Evolutionary conservation across 257 asterid genomes (phyloP), one percentile per base, ranked within the genome.

Genomic region (Fraxinus cuspidata): DNA sequence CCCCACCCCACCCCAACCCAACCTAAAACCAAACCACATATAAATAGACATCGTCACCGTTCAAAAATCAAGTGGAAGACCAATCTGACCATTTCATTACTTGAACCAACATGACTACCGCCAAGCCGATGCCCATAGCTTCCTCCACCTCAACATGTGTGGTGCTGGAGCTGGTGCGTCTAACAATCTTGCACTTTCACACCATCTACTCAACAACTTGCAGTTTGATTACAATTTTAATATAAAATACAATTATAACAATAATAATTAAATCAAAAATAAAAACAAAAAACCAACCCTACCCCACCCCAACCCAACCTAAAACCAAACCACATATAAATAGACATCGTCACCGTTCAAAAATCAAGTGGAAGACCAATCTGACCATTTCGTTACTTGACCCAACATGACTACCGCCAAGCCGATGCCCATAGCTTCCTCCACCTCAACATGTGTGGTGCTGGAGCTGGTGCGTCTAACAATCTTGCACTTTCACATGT

Each of bases 1-100:
- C 31, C 31, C 31, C 31, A 29, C 31, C 31, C 1, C 2, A 29
- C 0, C 31, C 31, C 31, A 1, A 29, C 1, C 0, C 29, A 29
- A 29, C 0, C 29, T 1, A 28, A 28, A 0, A 29, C 31, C 31
- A 29, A 28, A 28, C 31, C 31, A 29, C 99, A 96, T 73, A 90
- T 96, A 89, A 96, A 96, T 84, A 81, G 98, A 79, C 97, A 98
- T 84, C 98, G 99, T 81, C 99, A 93, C 74, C 98, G 99, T n/a
- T n/a, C n/a, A n/a, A n/a, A n/a, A n/a, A n/a, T n/a, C n/a, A 96
- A 96, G 99, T 96, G 99, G 99, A 96, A 96, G 87, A 86, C 68
- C 96, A 88, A 79, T 15, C 97, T 34, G 90, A 86, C 88, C 86
- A 83, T 81, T 71, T 88, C 81, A 84, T 86, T 81, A 5, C 90